phyloP scores from a whole-genome alignment of 2,329 filamentous ascomycete genomes.

The Lachnellula arida region DNA sequence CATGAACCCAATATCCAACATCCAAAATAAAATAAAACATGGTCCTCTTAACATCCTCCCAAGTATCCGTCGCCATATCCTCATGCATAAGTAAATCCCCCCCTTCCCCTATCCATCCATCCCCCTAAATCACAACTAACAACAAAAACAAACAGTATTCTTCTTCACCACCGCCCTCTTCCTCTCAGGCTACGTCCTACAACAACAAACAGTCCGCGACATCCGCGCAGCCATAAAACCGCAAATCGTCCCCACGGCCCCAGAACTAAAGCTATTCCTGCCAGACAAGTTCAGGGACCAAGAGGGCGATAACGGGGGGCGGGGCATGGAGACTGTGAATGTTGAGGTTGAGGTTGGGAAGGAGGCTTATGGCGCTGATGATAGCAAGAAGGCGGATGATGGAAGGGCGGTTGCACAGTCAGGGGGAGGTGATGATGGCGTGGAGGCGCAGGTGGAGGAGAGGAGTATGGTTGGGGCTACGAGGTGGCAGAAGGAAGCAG shows the following conservation, averaged over 20 bases:
- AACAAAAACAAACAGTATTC: constrained; percentile 48
- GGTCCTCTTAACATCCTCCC: constrained; percentile 58
- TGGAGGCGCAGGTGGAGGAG: constrained; percentile 8
- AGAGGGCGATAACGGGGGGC: constrained; percentile 5
- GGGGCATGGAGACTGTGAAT: constrained; percentile 4
- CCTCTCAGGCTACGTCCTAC: constrained; percentile 79
- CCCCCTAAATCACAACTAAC: constrained; percentile 10
- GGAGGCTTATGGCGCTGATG: not conserved
- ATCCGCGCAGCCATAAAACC: constrained; percentile 65
- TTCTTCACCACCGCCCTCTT: constrained; percentile 80
- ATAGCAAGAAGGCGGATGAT: not conserved
- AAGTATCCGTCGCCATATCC: constrained; percentile 65
- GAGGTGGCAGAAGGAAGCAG: constrained; percentile 21
- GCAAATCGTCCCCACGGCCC: constrained; percentile 15
- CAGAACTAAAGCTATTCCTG: constrained; percentile 17
- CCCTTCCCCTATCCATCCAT: not conserved
- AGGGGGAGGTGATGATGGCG: not conserved
- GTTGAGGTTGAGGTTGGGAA: constrained; percentile 4
- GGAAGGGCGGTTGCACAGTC: not conserved
- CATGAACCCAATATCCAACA: too few species aligned
- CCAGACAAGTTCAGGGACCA: constrained; percentile 18
- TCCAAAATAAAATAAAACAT: constrained; percentile 9
- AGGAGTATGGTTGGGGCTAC: constrained; percentile 22
- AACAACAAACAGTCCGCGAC: constrained; percentile 77
- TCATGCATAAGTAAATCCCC: constrained; percentile 53